Conservation (phyloP, 495 filamentous ascomycete genomes). For the Aspergillus asperescens region DNA sequence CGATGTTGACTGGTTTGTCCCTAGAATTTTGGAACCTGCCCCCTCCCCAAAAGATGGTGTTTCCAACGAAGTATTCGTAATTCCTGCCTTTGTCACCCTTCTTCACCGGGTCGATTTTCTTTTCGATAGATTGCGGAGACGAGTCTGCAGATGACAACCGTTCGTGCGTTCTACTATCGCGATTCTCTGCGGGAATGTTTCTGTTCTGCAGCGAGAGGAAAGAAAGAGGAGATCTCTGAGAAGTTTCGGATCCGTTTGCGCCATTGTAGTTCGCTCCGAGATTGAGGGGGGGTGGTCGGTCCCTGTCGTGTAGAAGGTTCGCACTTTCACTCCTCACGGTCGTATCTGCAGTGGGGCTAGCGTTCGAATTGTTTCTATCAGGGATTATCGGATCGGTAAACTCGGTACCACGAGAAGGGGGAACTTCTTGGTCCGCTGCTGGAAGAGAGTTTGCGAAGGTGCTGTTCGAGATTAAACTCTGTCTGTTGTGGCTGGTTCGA, state of each 20-base stretch:
- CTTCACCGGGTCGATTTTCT: conserved; percentile 20
- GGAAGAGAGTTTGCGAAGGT: conserved; percentile 35
- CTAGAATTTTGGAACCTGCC: conserved; percentile 84
- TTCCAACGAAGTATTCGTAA: conserved; percentile 87
- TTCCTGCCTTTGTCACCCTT: conserved; percentile 55
- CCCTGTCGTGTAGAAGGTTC: conserved; percentile 58
- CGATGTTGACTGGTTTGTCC: conserved; percentile 86
- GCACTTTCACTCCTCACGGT: conserved; percentile 70
- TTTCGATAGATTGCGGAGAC: conserved; percentile 52
- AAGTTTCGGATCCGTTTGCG: conserved; percentile 44
- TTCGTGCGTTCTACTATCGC: conserved; percentile 60
- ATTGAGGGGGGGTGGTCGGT: conserved; percentile 52
- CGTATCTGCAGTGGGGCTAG: conserved; percentile 64
- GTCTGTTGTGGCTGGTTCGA: conserved; percentile 43
- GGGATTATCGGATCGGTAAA: conserved; percentile 59
- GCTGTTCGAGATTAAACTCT: conserved; percentile 45
- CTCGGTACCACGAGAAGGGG: conserved; percentile 74
- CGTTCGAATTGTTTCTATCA: conserved; percentile 66
- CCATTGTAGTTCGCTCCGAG: conserved; percentile 51
- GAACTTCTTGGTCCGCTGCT: conserved; percentile 52
- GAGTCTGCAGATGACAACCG: conserved; percentile 72
- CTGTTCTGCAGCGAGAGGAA: conserved; percentile 58
- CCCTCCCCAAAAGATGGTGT: conserved; percentile 80
- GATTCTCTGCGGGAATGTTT: conserved; percentile 38
- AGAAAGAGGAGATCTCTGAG: conserved; percentile 64